These are phyloP conservation scores for Erythrophleum fordii DNA, from an alignment of 306 rosid species.

Conservation along the genomic window DNA sequence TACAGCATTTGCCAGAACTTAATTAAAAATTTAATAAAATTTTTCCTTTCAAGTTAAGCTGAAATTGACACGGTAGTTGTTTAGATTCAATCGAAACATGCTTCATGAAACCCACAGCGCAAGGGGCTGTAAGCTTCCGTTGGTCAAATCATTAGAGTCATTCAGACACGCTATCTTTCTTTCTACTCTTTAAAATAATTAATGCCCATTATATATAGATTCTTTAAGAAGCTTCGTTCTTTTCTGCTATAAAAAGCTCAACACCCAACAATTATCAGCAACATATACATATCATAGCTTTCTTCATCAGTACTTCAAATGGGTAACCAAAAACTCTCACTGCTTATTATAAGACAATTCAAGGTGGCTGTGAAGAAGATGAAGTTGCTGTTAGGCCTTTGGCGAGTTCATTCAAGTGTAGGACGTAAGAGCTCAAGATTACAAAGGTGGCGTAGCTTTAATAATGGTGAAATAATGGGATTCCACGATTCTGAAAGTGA, in stretches of 20 bases:
- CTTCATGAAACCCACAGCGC: not conserved
- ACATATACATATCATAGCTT: not conserved
- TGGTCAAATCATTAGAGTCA: not conserved
- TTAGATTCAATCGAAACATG: not conserved
- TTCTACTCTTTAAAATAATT: not conserved
- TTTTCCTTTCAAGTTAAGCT: not conserved
- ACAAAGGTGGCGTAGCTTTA: not conserved
- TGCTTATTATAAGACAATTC: slow-evolving; percentile 14
- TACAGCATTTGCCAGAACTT: not conserved
- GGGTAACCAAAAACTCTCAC: not conserved
- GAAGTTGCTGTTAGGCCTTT: slow-evolving; percentile 26
- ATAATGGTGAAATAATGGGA: not conserved
- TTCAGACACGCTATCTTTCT: not conserved
- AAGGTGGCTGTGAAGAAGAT: slow-evolving; percentile 45
- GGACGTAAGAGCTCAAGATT: not conserved
- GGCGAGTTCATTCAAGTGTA: not conserved
- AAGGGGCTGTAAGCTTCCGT: not conserved
- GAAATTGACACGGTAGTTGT: slow-evolving; percentile 8
- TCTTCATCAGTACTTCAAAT: not conserved
- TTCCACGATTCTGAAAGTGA: not conserved
- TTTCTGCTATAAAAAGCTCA: not conserved
- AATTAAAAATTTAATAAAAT: not conserved
- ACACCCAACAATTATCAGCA: not conserved
- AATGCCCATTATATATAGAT: not conserved
- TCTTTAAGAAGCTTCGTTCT: not conserved